Conservation (phyloP, 2,329 filamentous ascomycete species). For the Fusarium chuoi region DNA sequence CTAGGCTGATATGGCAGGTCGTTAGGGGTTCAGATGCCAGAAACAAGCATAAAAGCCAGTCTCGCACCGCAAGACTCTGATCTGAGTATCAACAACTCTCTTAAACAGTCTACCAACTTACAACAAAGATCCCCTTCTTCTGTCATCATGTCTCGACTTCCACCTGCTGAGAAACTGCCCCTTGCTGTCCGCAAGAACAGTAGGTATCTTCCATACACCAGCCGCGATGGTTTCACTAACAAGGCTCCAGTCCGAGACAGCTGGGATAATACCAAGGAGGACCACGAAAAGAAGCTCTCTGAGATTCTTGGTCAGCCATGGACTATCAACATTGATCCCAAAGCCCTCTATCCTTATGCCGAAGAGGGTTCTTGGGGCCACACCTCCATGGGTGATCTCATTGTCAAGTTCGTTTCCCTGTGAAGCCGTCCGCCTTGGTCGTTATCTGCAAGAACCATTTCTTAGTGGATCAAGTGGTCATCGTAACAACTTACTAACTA, state of each 20-base stretch:
- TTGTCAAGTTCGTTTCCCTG: conserved; percentile 51
- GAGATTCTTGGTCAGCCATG: conserved; percentile 58
- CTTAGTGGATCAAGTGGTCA: too few species aligned
- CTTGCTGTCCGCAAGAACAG: conserved; percentile 64
- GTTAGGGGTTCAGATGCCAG: conserved; percentile 8
- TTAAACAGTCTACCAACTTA: not conserved
- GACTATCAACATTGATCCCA: conserved; percentile 61
- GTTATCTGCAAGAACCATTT: not conserved
- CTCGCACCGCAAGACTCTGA: not conserved
- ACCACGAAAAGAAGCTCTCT: conserved; percentile 57
- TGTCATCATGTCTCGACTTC: conserved; percentile 47
- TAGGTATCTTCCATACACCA: conserved; percentile 40
- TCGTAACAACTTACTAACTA: not conserved
- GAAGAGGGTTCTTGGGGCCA: conserved; percentile 54
- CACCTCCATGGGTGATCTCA: conserved; percentile 56
- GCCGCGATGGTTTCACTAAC: not conserved
- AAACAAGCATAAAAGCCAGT: conserved; percentile 19
- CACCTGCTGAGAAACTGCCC: conserved; percentile 61
- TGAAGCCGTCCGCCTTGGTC: not conserved
- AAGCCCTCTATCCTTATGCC: conserved; percentile 59
- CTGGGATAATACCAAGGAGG: conserved; percentile 60
- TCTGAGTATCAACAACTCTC: not conserved
- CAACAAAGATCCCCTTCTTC: not conserved
- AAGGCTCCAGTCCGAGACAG: conserved; percentile 59
- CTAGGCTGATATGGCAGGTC: not conserved